Evolutionary conservation across 495 filamentous ascomycete species (phyloP).

Genomic region (Beverwykella pulmonaria): DNA sequence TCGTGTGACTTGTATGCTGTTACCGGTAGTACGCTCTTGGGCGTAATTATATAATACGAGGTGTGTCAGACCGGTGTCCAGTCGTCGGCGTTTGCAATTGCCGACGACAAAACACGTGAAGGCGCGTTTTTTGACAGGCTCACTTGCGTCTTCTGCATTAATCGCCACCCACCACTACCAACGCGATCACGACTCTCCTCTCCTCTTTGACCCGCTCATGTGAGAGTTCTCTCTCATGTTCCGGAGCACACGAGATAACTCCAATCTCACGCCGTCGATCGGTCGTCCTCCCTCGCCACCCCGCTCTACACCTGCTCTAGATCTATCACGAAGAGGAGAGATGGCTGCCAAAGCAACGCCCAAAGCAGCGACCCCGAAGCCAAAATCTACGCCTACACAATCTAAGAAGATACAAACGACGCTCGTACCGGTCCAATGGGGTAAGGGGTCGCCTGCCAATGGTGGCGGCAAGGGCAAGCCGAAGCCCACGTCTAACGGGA

Average conservation of each 20-base stretch:
- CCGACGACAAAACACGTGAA: conserved; percentile 4
- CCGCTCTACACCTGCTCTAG: conserved; percentile 2
- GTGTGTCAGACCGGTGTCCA: too few relatives aligned
- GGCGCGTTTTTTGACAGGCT: background rate
- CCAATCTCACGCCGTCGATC: conserved; percentile 42
- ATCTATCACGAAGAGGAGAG: background rate
- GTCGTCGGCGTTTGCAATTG: background rate
- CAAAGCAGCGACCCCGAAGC: conserved; percentile 26
- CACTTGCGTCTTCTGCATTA: background rate
- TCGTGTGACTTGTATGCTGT: too few relatives aligned
- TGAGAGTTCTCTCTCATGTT: conserved; percentile 44
- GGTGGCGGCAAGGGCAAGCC: conserved; percentile 41
- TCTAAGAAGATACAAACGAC: conserved; percentile 31
- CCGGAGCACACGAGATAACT: conserved; percentile 49
- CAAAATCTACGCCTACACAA: conserved; percentile 41
- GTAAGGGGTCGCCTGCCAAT: conserved; percentile 34
- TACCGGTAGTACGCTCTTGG: too few relatives aligned
- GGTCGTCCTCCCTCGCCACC: conserved; percentile 53
- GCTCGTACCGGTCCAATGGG: conserved; percentile 23
- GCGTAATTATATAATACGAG: too few relatives aligned
- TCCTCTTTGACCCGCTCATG: background rate
- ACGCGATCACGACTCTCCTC: background rate
- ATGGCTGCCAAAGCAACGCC: conserved; percentile 36
- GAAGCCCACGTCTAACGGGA: conserved; percentile 62
- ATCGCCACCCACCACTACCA: background rate